These are phyloP conservation scores for Litchi chinensis DNA, from an alignment of 345 rosid genomes.

Conservation along the genomic window DNA sequence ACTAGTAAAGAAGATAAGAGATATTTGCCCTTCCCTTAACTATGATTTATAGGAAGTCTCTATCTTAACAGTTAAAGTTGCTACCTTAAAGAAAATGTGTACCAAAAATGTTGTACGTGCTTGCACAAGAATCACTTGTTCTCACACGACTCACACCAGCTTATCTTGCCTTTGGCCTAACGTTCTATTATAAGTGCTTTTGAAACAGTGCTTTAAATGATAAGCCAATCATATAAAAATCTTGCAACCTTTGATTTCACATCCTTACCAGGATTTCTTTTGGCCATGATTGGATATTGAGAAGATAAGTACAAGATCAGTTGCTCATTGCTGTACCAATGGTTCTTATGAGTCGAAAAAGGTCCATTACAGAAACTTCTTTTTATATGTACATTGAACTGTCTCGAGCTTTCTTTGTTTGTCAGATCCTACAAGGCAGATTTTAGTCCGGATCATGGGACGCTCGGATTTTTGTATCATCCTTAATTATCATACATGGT, in stretches of 20 bases:
- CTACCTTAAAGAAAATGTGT: background rate
- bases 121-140: background rate
- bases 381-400: no score
- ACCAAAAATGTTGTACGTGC: background rate
- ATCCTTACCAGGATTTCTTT: background rate
- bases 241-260: background rate
- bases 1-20: no score
- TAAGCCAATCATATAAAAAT: background rate
- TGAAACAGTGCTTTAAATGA: background rate
- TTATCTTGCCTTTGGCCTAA: background rate
- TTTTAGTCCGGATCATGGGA: no score
- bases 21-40: no score
- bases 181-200: background rate
- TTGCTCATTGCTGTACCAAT: background rate
- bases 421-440: no score
- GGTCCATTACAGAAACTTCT: no score
- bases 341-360: background rate
- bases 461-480: no score
- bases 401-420: no score
- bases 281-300: constrained; percentile 1
- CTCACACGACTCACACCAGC: background rate
- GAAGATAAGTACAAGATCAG: background rate
- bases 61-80: background rate
- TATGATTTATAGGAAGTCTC: background rate
- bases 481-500: no score